A percentile compares a stretch with the other conserved stretches of the same genome.
phyloP scores from a whole-genome alignment of 2,329 filamentous ascomycete species.

The Talaromyces funiculosus region DNA sequence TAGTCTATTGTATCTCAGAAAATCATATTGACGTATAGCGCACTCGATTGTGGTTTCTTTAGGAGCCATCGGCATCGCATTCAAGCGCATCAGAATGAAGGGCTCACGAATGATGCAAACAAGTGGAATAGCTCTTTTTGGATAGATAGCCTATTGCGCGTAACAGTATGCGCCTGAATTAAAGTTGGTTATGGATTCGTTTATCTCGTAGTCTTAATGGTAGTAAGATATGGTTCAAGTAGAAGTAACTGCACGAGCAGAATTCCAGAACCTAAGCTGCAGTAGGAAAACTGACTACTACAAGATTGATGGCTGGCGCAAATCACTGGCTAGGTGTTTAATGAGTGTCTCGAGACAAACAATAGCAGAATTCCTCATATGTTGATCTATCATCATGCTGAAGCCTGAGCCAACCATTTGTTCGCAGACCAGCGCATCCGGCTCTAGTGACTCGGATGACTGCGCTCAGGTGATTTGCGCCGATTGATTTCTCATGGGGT shows the following conservation, averaged over 20 bases:
- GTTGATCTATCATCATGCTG: slow-evolving; percentile 3
- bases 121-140: neutral
- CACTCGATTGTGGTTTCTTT: neutral
- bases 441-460: slow-evolving; percentile 6
- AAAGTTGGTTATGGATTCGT: neutral
- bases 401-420: slow-evolving; percentile 5
- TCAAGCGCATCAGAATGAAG: neutral
- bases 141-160: neutral
- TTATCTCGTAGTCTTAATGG: neutral
- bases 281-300: neutral
- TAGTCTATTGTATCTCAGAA: neutral
- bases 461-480: slow-evolving; percentile 13
- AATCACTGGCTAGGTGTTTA: neutral
- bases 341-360: neutral
- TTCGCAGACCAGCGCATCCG: slow-evolving; percentile 10
- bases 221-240: neutral
- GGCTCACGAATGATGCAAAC: neutral
- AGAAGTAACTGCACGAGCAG: neutral
- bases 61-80: slow-evolving; percentile 1
- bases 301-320: neutral
- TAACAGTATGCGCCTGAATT: neutral
- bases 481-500: neutral
- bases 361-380: neutral
- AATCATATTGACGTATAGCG: neutral
- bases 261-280: neutral